These are phyloP conservation scores for Lentinus brumalis DNA, from an alignment of 768 basidiomycete species.

Conservation along the genomic window DNA sequence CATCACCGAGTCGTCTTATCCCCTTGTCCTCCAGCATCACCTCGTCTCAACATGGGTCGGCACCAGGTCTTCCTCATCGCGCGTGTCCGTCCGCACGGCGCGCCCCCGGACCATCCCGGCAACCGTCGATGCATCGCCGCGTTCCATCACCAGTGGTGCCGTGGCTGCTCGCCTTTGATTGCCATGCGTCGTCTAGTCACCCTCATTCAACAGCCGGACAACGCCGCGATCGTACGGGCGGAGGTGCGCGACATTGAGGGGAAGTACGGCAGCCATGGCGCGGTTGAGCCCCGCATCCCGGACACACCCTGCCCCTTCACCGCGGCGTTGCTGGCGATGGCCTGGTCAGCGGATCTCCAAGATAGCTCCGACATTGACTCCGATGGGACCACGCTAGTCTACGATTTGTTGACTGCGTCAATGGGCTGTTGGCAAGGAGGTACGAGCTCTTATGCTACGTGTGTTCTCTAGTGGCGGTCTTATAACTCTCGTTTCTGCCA, in stretches of 20 bases:
- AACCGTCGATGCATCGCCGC: slow-evolving; percentile 44
- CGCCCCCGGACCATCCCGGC: slow-evolving; percentile 16
- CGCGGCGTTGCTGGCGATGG: slow-evolving; percentile 32
- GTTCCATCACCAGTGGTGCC: slow-evolving; percentile 44
- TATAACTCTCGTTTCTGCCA: slow-evolving; percentile 7
- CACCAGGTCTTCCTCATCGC: slow-evolving; percentile 46
- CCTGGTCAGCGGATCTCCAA: slow-evolving; percentile 36
- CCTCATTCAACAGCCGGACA: slow-evolving; percentile 37
- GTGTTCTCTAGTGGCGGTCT: neutral
- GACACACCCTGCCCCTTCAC: slow-evolving; percentile 37
- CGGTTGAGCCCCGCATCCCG: slow-evolving; percentile 19
- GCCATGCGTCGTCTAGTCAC: slow-evolving; percentile 37
- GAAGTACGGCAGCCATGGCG: slow-evolving; percentile 27
- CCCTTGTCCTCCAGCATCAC: no score
- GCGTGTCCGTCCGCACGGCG: slow-evolving; percentile 30
- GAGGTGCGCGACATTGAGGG: slow-evolving; percentile 38
- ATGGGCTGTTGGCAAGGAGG: slow-evolving; percentile 32
- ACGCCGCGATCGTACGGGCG: slow-evolving; percentile 39
- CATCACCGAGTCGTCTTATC: no score
- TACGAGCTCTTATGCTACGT: slow-evolving; percentile 11
- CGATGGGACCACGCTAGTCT: slow-evolving; percentile 21
- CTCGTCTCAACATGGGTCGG: slow-evolving; percentile 31
- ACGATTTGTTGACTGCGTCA: slow-evolving; percentile 21
- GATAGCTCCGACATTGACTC: slow-evolving; percentile 13
- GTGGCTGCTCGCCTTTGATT: slow-evolving; percentile 35